These are phyloP conservation scores for Saccharum hybrid DNA, from an alignment of 202 grass and related monocot genomes.

Conservation along the genomic window DNA sequence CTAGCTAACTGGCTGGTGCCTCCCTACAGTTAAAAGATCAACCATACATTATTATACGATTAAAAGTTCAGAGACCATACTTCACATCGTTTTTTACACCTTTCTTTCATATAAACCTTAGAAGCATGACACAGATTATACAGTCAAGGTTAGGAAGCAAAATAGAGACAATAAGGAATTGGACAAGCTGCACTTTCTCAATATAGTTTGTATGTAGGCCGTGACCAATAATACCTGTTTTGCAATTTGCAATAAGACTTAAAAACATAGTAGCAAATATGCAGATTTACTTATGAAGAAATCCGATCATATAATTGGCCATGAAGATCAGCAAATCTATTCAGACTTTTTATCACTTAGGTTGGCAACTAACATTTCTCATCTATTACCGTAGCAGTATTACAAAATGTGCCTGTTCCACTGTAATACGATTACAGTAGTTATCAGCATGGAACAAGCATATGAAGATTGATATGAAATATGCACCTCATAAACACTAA, in stretches of 20 bases:
- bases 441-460: slow-evolving; percentile 12
- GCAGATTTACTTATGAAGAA: slow-evolving; percentile 33
- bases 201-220: not conserved
- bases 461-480: not conserved
- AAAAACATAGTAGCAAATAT: not conserved
- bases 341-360: not conserved
- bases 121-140: not conserved
- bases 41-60: not conserved
- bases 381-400: not conserved
- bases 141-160: not conserved
- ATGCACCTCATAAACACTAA: slow-evolving; percentile 43
- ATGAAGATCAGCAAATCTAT: not conserved
- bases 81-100: not conserved
- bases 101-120: slow-evolving; percentile 6
- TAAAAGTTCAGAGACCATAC: not conserved
- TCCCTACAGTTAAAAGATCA: not conserved
- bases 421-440: slow-evolving; percentile 16
- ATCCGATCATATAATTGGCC: slow-evolving; percentile 21
- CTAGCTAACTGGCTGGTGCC: not conserved
- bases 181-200: not conserved
- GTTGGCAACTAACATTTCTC: slow-evolving; percentile 17
- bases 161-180: not conserved
- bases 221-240: not conserved
- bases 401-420: not conserved
- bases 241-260: not conserved